Base-by-base conservation (phyloP, 106 monocot species). In the Amphibolis antarctica region DNA sequence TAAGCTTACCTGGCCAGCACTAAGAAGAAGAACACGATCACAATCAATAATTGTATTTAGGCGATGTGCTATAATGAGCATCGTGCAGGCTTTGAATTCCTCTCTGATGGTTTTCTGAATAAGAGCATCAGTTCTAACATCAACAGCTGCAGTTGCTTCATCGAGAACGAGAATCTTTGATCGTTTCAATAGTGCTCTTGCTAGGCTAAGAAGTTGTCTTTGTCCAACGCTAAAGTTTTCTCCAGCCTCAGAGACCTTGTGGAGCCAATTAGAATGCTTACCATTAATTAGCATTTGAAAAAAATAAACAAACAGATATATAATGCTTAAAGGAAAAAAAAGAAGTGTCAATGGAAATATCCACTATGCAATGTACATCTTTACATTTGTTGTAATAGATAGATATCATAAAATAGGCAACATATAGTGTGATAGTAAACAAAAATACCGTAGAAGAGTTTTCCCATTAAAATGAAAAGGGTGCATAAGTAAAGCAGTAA, bases 141-240 rank as follows among this genome's bases (percentile, higher is more conserved):
- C 96, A 53, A 98, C 96, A 55, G 96, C 96, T 64, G 96, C 96
- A 56, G 96, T 98, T 75, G 96, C 96, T 77, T 98, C 96, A 81
- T 98, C 96, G 46, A 98, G 82, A 74, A 98, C 96, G 64, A 98
- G 90, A 84, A 98, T 91, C 59, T 98, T 98, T 49, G 90, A 79
- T 71, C 96, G 79, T 46, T 91, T 67, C 49, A 98, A 53, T 51
- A 98, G 69, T 19, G 96, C 96, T 49, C 96, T 90, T 14, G 96
- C 82, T 64, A 98, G 78, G 79, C 96, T 98, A 46, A 98, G 68
- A 45, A 98, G 78, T 59, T 98, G 96, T 36, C 96, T 78, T 68
- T 98, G 96, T 27, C 96, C 96, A 47, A 98, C 90, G 68, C 96
- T 98, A 51, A 98, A 98, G 73, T 98, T 98, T 51, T 87, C 98